These are phyloP conservation scores for Aspergillus carlsbadensis DNA, from an alignment of 495 filamentous ascomycete species.

Conservation along the genomic window DNA sequence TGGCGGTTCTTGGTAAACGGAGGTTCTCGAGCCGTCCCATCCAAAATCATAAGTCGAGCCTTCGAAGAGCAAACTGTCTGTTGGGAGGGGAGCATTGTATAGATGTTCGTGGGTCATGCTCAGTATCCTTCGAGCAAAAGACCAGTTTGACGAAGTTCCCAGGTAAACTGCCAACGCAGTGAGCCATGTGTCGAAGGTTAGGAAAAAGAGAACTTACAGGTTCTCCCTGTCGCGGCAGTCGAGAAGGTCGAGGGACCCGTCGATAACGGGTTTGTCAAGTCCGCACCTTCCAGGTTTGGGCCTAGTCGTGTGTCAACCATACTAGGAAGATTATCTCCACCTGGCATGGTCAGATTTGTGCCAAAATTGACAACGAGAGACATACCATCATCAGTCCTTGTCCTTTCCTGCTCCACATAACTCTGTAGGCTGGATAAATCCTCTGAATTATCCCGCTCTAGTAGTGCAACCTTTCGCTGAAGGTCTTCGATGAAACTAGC, in stretches of 20 bases:
- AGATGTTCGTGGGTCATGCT: slow-evolving; percentile 39
- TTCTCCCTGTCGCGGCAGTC: slow-evolving; percentile 27
- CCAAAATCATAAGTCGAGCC: slow-evolving; percentile 40
- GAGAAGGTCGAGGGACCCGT: slow-evolving; percentile 35
- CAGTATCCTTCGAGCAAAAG: slow-evolving; percentile 42
- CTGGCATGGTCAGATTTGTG: not conserved
- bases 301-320: not conserved
- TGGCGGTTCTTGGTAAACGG: slow-evolving; percentile 24
- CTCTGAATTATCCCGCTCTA: slow-evolving; percentile 25
- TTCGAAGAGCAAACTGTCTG: slow-evolving; percentile 38
- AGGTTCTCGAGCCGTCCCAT: slow-evolving; percentile 37
- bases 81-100: slow-evolving; percentile 32
- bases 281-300: slow-evolving; percentile 10
- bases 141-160: slow-evolving; percentile 48
- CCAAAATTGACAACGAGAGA: not conserved
- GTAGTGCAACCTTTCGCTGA: slow-evolving; percentile 30
- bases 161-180: slow-evolving; percentile 34
- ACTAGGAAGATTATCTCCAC: not conserved
- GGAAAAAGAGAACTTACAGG: slow-evolving; percentile 20
- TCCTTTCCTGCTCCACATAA: slow-evolving; percentile 5
- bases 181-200: not conserved
- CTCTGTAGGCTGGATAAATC: slow-evolving; percentile 13
- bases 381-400: slow-evolving; percentile 5
- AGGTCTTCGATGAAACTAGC: slow-evolving; percentile 39
- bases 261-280: slow-evolving; percentile 40